Evolutionary conservation across 345 rosid genomes (phyloP).

Genomic region (Erysimum cheiranthoides): DNA sequence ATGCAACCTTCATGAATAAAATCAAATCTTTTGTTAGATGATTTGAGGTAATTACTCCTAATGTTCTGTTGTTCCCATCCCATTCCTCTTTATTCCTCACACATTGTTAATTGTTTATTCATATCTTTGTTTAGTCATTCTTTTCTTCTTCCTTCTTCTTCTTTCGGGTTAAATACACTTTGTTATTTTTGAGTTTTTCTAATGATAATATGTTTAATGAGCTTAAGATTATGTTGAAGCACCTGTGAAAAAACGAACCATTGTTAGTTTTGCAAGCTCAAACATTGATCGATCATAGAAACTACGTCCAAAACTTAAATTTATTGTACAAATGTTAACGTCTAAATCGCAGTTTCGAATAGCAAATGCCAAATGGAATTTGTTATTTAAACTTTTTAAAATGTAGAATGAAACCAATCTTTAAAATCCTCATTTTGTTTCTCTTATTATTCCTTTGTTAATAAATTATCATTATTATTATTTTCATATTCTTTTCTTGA

Average conservation of each 20-base stretch:
- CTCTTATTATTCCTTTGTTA: not conserved
- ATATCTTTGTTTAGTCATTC: constrained; percentile 46
- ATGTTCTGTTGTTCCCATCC: constrained; percentile 9
- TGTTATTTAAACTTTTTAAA: no score
- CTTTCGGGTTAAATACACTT: constrained; percentile 24
- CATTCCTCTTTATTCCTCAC: constrained; percentile 30
- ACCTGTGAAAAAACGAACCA: not conserved
- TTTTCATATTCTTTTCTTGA: not conserved
- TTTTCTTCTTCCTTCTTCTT: not conserved
- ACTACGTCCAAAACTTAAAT: no score
- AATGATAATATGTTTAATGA: constrained; percentile 16
- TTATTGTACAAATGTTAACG: not conserved
- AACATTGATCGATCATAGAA: no score
- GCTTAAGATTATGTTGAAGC: constrained; percentile 1
- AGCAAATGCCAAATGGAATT: not conserved
- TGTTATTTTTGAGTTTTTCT: constrained; percentile 20
- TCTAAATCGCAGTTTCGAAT: not conserved
- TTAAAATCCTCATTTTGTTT: no score
- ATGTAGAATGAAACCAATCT: no score
- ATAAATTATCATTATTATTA: not conserved
- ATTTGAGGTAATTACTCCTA: constrained; percentile 38
- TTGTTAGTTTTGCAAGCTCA: not conserved
- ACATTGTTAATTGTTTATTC: constrained; percentile 45
- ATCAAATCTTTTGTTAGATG: constrained; percentile 28
- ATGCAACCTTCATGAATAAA: constrained; percentile 79